A percentile compares a stretch with the other conserved stretches of the same genome.
Conservation (phyloP, 192 early-diverging fungal genomes). For the Obelidium mucronatum region DNA sequence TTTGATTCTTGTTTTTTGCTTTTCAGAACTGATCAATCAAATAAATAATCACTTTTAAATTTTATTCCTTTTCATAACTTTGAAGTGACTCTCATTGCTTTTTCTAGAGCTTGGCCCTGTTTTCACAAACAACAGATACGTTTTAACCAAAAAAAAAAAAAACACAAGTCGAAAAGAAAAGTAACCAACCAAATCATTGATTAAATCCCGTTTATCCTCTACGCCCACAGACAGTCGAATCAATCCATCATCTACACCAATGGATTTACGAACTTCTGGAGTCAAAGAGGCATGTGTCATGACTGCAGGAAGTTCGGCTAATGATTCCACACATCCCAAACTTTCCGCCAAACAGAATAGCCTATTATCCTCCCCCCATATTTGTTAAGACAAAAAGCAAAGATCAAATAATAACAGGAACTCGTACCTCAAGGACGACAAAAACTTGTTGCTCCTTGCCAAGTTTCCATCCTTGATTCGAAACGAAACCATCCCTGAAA, state of each 20-base stretch:
- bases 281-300: constrained; percentile 96
- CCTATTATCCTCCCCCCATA: no score
- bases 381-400: no score
- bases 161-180: no score
- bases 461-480: constrained; percentile 81
- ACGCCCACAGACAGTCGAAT: constrained; percentile 94
- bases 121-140: no score
- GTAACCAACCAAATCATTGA: constrained; percentile 80
- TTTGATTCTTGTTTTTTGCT: no score
- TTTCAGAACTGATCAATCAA: no score
- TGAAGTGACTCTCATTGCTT: no score
- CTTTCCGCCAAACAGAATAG: constrained; percentile 96
- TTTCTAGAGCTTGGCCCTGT: no score
- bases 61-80: no score
- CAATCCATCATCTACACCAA: constrained; percentile 94
- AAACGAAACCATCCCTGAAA: constrained; percentile 97
- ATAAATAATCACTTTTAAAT: no score
- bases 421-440: constrained; percentile 75
- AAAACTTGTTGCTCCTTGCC: constrained; percentile 82
- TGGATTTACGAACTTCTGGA: constrained; percentile 79
- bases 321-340: constrained; percentile 93
- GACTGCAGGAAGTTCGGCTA: constrained; percentile 91
- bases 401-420: no score
- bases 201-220: constrained; percentile 88
- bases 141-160: no score